Evolutionary conservation across 164 flowering plant genomes (phyloP).

Genomic region (Vitis cinerea): DNA sequence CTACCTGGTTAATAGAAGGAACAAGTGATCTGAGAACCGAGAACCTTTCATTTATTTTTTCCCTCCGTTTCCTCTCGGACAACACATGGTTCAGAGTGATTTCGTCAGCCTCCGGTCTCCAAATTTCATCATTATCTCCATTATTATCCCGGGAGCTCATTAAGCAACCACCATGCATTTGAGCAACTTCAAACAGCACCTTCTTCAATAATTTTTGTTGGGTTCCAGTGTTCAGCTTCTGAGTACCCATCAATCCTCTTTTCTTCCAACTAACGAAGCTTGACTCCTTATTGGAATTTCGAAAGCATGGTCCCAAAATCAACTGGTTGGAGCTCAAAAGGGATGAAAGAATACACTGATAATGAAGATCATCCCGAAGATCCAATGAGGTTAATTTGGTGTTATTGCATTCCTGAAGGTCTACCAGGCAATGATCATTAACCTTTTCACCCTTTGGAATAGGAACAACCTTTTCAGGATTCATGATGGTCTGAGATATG

Average conservation of each 20-base stretch:
- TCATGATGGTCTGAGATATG: conserved; percentile 57
- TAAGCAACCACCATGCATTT: conserved; percentile 35
- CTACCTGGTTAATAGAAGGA: conserved; percentile 74
- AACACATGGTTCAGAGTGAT: conserved; percentile 32
- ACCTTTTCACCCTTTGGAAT: conserved; percentile 24
- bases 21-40: conserved; percentile 60
- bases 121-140: conserved; percentile 21
- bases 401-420: conserved; percentile 33
- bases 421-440: conserved; percentile 15
- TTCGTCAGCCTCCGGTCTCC: conserved; percentile 42
- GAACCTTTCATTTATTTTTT: conserved; percentile 48
- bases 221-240: conserved; percentile 14
- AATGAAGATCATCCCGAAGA: conserved; percentile 49
- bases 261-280: conserved; percentile 64
- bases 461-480: conserved; percentile 29
- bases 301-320: conserved; percentile 33
- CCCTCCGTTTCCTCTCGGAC: conserved; percentile 41
- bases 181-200: conserved; percentile 58
- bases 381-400: conserved; percentile 34
- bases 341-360: conserved; percentile 52
- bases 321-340: conserved; percentile 49
- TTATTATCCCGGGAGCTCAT: conserved; percentile 29
- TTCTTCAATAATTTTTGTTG: conserved; percentile 66
- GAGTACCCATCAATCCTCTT: conserved; percentile 17
- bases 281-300: conserved; percentile 33